Conservation (phyloP, 352 stramenopile species). For the Pelagophyceae sp. region DNA sequence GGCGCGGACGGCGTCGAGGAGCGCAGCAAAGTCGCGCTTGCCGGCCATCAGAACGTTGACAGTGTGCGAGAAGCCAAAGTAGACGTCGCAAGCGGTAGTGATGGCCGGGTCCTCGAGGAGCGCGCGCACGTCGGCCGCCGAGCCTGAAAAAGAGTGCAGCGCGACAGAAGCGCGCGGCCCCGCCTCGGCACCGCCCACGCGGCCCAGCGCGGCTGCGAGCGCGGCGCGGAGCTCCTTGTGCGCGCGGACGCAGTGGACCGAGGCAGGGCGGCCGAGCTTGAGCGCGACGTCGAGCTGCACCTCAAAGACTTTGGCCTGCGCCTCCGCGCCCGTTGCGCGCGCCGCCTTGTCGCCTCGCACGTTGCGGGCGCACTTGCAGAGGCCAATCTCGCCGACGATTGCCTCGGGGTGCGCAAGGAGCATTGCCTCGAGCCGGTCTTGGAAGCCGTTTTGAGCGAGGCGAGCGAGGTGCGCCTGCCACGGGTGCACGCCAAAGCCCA, state of each 20-base stretch:
- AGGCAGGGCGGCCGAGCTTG: conserved; percentile 44
- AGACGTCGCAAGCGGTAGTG: conserved; percentile 40
- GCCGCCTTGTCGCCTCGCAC: conserved; percentile 44
- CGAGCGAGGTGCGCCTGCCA: neutral
- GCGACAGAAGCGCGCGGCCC: conserved; percentile 46
- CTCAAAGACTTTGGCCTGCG: conserved; percentile 47
- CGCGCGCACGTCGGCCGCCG: conserved; percentile 47
- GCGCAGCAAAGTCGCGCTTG: neutral
- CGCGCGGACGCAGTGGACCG: conserved; percentile 51
- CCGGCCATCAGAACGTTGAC: conserved; percentile 51
- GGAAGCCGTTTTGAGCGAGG: neutral
- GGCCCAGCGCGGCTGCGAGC: neutral
- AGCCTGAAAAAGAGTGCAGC: conserved; percentile 56
- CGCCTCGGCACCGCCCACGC: no score
- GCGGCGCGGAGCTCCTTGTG: conserved; percentile 38
- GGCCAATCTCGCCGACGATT: conserved; percentile 51
- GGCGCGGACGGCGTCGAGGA: conserved; percentile 37
- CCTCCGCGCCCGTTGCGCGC: conserved; percentile 32
- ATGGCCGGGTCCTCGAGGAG: conserved; percentile 40
- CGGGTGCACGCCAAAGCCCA: conserved; percentile 9
- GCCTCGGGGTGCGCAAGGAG: conserved; percentile 43
- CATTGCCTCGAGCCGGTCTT: conserved; percentile 32
- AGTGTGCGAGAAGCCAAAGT: conserved; percentile 56
- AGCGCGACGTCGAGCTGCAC: conserved; percentile 47
- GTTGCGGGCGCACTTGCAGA: conserved; percentile 52